Base-by-base conservation (phyloP, 2,329 filamentous ascomycete genomes). In the Didymella sp. region DNA sequence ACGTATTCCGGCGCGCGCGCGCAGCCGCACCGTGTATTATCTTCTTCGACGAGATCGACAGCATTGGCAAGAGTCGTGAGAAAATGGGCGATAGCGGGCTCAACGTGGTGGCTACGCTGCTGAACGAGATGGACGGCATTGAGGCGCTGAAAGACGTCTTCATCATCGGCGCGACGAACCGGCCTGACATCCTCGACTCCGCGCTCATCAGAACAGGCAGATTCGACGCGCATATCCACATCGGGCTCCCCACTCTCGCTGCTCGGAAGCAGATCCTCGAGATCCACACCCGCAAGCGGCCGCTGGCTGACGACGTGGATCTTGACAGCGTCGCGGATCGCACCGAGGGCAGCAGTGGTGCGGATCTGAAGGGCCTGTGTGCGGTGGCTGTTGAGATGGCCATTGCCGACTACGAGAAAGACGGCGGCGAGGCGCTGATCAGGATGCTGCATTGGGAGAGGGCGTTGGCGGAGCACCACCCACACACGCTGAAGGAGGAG, bases 71-170 rank as follows among this genome's bases (percentile, higher is more conserved):
- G 30, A 81, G 81, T 76, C 69, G 88, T 78, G 82, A 80, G 65
- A 74, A 74, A 54, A 71, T 68, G 9, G 71, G 73, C 27, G 73
- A 84, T 13, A 81, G 80, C 24, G 85, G 88, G 1, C 83, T 96
- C 44, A 95, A 97, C 71, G 90, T 96, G 41, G 84, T 97, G 13
- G 93, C 92, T 0, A 96, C 93, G 1, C 80, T 98, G 25, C 84
- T 98, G 5, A 96, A 92, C 58, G 94, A 97, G 73, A 96, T 98
- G 89, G 94, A 97, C 72, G 94, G 94, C 43, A 96, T 97, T 65
- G 92, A 96, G 75, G 82, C 88, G 35, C 81, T 96, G 19, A 88
- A 88, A 51, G 90, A 90, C 55, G 92, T 98, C 0, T 85, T 96
- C 57, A 89, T 97, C 13, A 85, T 98, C 17, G 94, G 91, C 0